Percentiles rank a stretch among this genome's conserved stretches.
phyloP scores from a whole-genome alignment of 768 basidiomycete species.

The Coprinellus micaceus region DNA sequence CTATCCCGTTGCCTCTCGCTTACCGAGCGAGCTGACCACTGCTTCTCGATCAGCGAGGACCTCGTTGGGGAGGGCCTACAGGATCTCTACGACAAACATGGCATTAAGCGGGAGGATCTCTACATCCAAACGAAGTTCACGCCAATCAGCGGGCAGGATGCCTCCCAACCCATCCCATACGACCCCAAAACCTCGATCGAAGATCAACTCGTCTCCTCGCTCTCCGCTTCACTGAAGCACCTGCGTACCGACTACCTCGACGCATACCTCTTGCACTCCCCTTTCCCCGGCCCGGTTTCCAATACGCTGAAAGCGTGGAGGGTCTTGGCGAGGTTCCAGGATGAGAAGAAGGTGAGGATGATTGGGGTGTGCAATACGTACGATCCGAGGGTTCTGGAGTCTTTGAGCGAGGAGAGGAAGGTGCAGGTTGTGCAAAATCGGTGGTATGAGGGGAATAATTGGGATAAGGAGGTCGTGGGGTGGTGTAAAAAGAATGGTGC shows the following conservation, averaged over 20 bases:
- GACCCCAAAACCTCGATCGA: conserved; percentile 47
- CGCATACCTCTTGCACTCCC: conserved; percentile 76
- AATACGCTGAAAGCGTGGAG: conserved; percentile 70
- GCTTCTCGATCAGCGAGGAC: conserved; percentile 54
- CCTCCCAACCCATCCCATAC: conserved; percentile 69
- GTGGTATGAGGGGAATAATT: conserved; percentile 79
- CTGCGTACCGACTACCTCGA: conserved; percentile 74
- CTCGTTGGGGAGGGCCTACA: conserved; percentile 74
- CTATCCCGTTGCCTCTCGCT: no score
- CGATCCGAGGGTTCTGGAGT: conserved; percentile 51
- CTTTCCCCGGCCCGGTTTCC: conserved; percentile 47
- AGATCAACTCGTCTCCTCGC: conserved; percentile 60
- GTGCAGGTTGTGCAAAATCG: conserved; percentile 80
- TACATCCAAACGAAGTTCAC: conserved; percentile 88
- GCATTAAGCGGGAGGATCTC: conserved; percentile 63
- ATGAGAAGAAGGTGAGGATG: conserved; percentile 56
- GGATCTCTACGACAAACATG: conserved; percentile 51
- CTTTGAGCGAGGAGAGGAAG: conserved; percentile 49
- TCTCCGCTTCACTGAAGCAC: conserved; percentile 61
- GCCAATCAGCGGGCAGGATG: conserved; percentile 68
- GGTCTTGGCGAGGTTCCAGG: conserved; percentile 56
- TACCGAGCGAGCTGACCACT: no score
- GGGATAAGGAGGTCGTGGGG: conserved; percentile 62
- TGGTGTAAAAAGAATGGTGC: conserved; percentile 64
- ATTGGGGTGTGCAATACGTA: conserved; percentile 82